Conservation (phyloP, 192 early-diverging fungal genomes). For the Tieghemiomyces parasiticus region DNA sequence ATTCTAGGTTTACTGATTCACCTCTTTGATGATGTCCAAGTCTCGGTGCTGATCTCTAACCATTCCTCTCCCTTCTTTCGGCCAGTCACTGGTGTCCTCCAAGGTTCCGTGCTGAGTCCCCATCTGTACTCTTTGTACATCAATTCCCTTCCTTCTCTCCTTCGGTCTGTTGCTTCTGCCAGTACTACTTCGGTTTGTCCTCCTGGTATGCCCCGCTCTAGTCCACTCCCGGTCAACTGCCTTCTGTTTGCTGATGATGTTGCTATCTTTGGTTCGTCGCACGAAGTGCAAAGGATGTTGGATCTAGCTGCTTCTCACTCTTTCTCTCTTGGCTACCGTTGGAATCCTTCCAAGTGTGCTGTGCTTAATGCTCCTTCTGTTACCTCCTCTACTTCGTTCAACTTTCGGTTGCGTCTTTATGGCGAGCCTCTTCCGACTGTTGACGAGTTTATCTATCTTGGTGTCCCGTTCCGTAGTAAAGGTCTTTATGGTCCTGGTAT, state of each 20-base stretch:
- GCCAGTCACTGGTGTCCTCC: conserved; percentile 12
- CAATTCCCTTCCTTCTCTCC: conserved; percentile 5
- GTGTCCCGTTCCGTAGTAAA: background rate
- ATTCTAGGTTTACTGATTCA: conserved; percentile 2
- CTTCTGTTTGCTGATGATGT: conserved; percentile 11
- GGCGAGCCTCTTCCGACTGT: background rate
- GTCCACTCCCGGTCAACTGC: conserved; percentile 3
- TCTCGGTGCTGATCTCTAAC: background rate
- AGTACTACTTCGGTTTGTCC: background rate
- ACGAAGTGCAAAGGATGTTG: background rate
- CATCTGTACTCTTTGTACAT: conserved; percentile 16
- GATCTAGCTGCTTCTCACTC: background rate
- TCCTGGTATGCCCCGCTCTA: background rate
- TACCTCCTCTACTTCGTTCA: background rate
- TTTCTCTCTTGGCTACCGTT: background rate
- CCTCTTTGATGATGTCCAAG: conserved; percentile 13
- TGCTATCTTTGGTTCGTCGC: background rate
- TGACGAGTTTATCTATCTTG: background rate
- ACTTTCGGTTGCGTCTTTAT: background rate
- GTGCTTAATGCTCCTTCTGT: background rate
- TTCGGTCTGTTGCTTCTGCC: background rate
- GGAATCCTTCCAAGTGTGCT: background rate
- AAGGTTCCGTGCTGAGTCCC: conserved; percentile 14
- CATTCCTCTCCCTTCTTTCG: background rate
- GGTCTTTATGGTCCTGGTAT: background rate